Evolutionary conservation across 2,329 filamentous ascomycete genomes (phyloP).

Genomic region (Alternaria gansuensis): DNA sequence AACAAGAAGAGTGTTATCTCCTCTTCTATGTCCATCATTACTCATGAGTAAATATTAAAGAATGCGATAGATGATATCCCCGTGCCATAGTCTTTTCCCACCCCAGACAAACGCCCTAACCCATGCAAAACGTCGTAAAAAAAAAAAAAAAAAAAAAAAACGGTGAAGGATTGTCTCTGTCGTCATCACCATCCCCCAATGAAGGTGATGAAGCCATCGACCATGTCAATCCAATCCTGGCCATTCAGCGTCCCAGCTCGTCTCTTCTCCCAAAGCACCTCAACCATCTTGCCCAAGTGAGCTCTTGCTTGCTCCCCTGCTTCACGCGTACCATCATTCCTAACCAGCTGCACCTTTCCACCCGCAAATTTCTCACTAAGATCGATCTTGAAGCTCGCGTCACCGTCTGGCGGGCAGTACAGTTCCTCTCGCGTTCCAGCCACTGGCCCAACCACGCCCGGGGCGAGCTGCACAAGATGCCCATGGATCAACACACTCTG

Average conservation of each 20-base stretch:
- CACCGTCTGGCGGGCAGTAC: constrained; percentile 49
- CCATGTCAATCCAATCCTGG: constrained; percentile 48
- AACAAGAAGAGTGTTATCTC: neutral
- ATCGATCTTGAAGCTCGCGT: constrained; percentile 51
- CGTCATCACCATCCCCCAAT: constrained; percentile 41
- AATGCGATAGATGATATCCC: neutral
- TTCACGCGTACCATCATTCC: constrained; percentile 48
- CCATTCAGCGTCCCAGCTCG: constrained; percentile 41
- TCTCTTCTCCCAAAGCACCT: constrained; percentile 48
- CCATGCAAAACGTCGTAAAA: constrained; percentile 9
- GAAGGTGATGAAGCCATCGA: constrained; percentile 48
- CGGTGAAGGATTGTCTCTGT: neutral
- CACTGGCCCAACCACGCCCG: constrained; percentile 20
- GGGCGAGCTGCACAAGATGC: constrained; percentile 34
- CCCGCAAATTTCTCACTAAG: constrained; percentile 49
- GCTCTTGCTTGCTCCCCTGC: constrained; percentile 41
- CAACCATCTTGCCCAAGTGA: constrained; percentile 36
- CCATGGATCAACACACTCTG: constrained; percentile 34
- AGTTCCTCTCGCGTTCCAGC: constrained; percentile 24
- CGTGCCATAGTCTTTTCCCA: neutral
- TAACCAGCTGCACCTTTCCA: constrained; percentile 43
- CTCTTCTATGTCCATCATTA: neutral
- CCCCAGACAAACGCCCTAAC: constrained; percentile 8
- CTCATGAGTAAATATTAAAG: neutral
- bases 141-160: too few species aligned